Conservation (phyloP, 2,329 filamentous ascomycete species). For the Trichothecium roseum region DNA sequence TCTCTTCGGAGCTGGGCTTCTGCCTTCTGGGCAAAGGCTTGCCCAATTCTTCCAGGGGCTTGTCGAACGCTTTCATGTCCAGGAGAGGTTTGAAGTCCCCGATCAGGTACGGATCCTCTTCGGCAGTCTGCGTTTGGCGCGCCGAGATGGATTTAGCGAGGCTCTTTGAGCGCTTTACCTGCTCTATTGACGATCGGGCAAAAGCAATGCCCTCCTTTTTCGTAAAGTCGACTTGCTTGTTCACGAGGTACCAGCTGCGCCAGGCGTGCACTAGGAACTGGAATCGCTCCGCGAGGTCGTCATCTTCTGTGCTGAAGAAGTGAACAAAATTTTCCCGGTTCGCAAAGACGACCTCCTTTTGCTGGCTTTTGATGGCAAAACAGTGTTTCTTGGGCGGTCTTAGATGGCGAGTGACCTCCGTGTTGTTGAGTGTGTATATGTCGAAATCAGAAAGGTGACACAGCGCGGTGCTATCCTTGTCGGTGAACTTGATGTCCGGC, state of each 20-base stretch:
- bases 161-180: constrained; percentile 14
- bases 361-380: constrained; percentile 84
- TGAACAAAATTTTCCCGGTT: constrained; percentile 81
- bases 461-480: constrained; percentile 59
- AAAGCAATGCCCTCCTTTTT: constrained; percentile 14
- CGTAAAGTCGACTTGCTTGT: constrained; percentile 48
- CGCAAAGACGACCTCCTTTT: constrained; percentile 76
- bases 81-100: constrained; percentile 60
- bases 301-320: constrained; percentile 78
- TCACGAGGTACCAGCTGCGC: constrained; percentile 86
- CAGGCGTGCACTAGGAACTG: constrained; percentile 64
- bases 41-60: constrained; percentile 37
- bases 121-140: constrained; percentile 21
- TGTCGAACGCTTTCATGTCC: constrained; percentile 49
- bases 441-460: constrained; percentile 91
- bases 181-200: constrained; percentile 8
- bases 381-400: constrained; percentile 79
- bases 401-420: constrained; percentile 57
- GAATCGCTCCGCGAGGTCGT: constrained; percentile 55
- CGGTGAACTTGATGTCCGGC: constrained; percentile 40
- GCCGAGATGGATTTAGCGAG: constrained; percentile 7
- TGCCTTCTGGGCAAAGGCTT: constrained; percentile 26
- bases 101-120: constrained; percentile 47
- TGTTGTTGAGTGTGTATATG: constrained; percentile 67
- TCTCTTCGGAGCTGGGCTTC: neutral